These are phyloP conservation scores for maize (Zea mays) DNA, from an alignment of 176 grass and related monocot genomes.

Conservation along the genomic window DNA sequence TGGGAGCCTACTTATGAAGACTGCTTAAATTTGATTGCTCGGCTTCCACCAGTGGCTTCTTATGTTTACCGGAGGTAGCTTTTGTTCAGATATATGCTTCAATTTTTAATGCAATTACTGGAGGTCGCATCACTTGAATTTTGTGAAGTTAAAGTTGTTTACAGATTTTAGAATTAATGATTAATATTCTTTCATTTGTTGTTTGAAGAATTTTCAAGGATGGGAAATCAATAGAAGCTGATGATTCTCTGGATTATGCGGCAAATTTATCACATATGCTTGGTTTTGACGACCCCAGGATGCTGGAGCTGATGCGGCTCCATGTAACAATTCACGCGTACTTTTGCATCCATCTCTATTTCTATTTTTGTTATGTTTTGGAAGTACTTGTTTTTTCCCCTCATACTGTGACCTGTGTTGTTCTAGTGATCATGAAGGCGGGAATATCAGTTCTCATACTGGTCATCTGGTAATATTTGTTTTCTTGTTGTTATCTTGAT, in stretches of 20 bases:
- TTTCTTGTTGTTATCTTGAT: conserved; percentile 11
- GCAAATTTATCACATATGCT: conserved; percentile 99
- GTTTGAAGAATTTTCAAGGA: conserved; percentile 81
- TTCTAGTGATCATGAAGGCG: conserved; percentile 94
- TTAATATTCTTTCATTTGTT: conserved; percentile 28
- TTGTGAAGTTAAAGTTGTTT: conserved; percentile 8
- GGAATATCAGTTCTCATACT: conserved; percentile 97
- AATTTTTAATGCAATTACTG: neutral
- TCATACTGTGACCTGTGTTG: conserved; percentile 7
- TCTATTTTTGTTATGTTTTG: conserved; percentile 28
- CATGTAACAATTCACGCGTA: conserved; percentile 97
- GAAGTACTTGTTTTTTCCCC: conserved; percentile 26
- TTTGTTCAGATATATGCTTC: conserved; percentile 26
- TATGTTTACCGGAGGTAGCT: conserved; percentile 91
- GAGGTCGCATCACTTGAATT: neutral
- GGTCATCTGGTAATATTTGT: conserved; percentile 86
- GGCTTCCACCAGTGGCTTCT: conserved; percentile 76
- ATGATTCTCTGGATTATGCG: conserved; percentile 78
- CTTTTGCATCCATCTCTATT: conserved; percentile 27
- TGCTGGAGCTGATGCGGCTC: conserved; percentile 97
- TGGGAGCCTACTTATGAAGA: conserved; percentile 99
- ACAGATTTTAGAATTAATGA: neutral
- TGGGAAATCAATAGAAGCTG: conserved; percentile 67
- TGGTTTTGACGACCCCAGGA: conserved; percentile 94
- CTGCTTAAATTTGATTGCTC: conserved; percentile 89